Base-by-base conservation (phyloP, 192 early-diverging fungal genomes). In the Linnemannia exigua region DNA sequence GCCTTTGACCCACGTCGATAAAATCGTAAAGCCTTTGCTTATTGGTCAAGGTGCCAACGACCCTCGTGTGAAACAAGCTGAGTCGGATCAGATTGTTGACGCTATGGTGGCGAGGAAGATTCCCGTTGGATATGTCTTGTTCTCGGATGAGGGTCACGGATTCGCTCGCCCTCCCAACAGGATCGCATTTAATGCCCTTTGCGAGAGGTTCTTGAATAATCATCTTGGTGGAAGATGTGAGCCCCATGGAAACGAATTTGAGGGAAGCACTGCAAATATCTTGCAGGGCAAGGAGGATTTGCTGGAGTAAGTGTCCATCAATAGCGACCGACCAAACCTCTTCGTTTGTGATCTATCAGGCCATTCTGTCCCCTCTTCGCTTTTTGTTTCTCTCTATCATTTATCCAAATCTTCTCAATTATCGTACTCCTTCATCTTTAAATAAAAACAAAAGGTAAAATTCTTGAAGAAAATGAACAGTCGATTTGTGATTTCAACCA, bases 1-100 rank as follows among this genome's bases (percentile, higher is more conserved):
- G 8, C 88, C 88, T 9, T 58, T 89, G 28, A 75, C 41, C 25
- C 70, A 79, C 52, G 88, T 82, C 33, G 88, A 89, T n/a, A 89
- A 70, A 5, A 89, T 89, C 67, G 51, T 51, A 22, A 74, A 79
- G 31, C 88, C 88, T 35, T 76, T 89, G 50, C 61, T 89, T 66
- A 89, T 89, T 66, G 84, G 67, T 37, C 88, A 89, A 68, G 88
- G 88, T 17, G 72, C 71, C 31, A 89, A 89, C 51, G 88, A 89
- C 35, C 88, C 88, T 37, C 75, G 88, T 20, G 88, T 89, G 70
- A 89, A 89, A 77, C 76, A 82, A 48, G 82, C 88, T 14, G 88
- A 89, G 74, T 76, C 82, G 68, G 88, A 89, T 69, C 88, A 89
- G 66, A 89, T 89, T 31, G 88, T 89, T 41, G 33, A 83, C 0